Evolutionary conservation across 2,329 filamentous ascomycete genomes (phyloP), one percentile per base, ranked within the genome.

Genomic region (Aspergillus candidus): DNA sequence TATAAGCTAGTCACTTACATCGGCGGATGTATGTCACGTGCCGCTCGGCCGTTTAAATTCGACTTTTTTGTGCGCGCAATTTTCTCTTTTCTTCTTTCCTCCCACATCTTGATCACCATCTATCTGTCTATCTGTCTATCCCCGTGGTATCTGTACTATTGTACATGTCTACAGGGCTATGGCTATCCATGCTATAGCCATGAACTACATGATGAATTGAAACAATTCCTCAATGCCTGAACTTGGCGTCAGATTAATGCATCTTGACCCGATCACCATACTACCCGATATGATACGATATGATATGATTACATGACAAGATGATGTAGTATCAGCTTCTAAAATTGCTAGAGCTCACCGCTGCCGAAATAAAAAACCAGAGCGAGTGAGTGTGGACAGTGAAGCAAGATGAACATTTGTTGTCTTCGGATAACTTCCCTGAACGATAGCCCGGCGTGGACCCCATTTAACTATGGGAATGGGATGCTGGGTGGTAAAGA

Each of bases 301-400:
- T 7, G 22, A 27, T 27, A 10, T 10, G 8, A 27, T 22, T 2
- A 22, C 7, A 4, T 8, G 22, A 27, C 22, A 18, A 18, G 18
- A 18, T 18, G 18, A 18, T 27, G 22, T 27, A 41, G 32, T 15
- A n/a, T 40, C 40, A 54, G 70, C 70, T 73, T 72, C 70, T 68
- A 64, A 62, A 68, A 63, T 70, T 70, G 75, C 75, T 78, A 78
- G 75, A 78, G 74, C 75, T 70, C 69, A 72, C 67, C 73, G 68
- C 71, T 67, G 67, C 60, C 71, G 62, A 69, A 66, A 63, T 66
- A 51, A 46, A 64, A 58, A 58, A 65, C 64, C 64, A 74, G 72
- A 72, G 69, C 70, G 72, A 59, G 70, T 68, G 66, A 72, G 75
- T 77, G 75, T 78, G 73, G 75, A 78, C 72, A 72, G 59, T 66